phyloP scores from a whole-genome alignment of 345 rosid genomes.

The Eucalyptus pauciflora region DNA sequence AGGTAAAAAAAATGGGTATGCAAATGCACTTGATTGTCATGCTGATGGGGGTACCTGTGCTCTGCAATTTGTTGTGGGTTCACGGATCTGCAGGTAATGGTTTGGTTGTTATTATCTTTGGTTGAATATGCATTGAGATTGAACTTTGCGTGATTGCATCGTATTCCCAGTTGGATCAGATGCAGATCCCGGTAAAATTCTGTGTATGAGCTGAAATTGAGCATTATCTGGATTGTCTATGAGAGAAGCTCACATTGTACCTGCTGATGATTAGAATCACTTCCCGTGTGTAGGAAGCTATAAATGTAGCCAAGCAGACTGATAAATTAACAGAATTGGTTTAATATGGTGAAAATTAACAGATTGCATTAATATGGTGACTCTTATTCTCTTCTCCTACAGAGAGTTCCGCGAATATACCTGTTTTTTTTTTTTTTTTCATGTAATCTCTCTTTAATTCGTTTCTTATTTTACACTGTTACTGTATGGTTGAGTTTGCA shows the following conservation, averaged over 20 bases:
- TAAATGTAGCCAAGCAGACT: not conserved
- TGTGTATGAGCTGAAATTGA: not conserved
- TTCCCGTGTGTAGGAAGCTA: not conserved
- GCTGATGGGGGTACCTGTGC: slow-evolving; percentile 10
- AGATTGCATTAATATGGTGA: not conserved
- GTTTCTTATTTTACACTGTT: not conserved
- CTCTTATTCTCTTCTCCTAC: not conserved
- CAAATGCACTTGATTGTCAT: slow-evolving; percentile 11
- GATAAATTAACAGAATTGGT: not conserved
- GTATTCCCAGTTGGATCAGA: not conserved
- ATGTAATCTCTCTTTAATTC: not conserved
- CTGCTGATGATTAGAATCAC: not conserved
- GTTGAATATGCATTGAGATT: not conserved
- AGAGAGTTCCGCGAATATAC: not conserved
- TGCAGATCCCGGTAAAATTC: not conserved
- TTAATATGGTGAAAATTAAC: not conserved
- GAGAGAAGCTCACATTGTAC: not conserved
- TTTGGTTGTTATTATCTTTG: not conserved
- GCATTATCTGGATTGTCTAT: not conserved
- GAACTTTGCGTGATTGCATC: not conserved
- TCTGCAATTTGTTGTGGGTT: slow-evolving; percentile 9
- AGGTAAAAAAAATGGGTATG: slow-evolving; percentile 1
- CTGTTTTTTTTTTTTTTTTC: not conserved
- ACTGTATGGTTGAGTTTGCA: not conserved
- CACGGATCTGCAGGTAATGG: slow-evolving; percentile 55